Evolutionary conservation across 1,284 basidiomycete species (phyloP), one percentile per base, ranked within the genome.

Genomic region (Tilletia walkeri): DNA sequence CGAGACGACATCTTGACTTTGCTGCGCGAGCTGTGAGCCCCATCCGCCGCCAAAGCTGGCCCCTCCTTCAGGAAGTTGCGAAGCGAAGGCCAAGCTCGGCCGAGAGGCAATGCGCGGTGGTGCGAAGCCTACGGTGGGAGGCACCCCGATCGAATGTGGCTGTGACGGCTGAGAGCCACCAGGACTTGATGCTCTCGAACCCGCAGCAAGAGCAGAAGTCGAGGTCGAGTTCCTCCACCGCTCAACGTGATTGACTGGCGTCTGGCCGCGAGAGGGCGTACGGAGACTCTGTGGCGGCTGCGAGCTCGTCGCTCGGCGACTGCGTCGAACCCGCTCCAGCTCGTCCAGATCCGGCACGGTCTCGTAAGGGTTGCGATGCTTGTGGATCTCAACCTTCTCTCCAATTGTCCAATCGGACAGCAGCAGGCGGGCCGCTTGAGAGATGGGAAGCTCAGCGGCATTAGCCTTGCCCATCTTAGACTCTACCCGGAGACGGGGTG

Each of bases 331-430:
- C 50, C 20, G 50, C 50, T 53, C 50, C 12, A 41, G 6, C 6
- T 63, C 59, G 36, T 63, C 59, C 30, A 63, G 36, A 39, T 14
- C 38, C 18, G 59, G 38, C 59, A 63, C 16, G 7, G 59, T 53
- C 50, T 53, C 59, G 59, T 63, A 63, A 10, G 59, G 59, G n/a
- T 63, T 38, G 12, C 59, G 34, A 39, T 63, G 36, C 16, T 7
- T 38, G 34, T 20, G 9, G 7, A 39, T 38, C 18, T 63, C 59
- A 4, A 41, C 59, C 18, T 38, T 63, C n/a, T 63, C 59, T 24
- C 59, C 59, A 41, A 63, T 63, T 2, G 36, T 39, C 59, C 59
- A 63, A 20, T 63, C 59, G 39, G 59, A 38, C 7, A 63, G 59
- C 6, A 63, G 38, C 14, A 63, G 59, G 5, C 59, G 59, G 9